A percentile compares a stretch with the other conserved stretches of the same genome.
Conservation (phyloP, 1,284 basidiomycete genomes). For the Rhodotorula sp. region DNA sequence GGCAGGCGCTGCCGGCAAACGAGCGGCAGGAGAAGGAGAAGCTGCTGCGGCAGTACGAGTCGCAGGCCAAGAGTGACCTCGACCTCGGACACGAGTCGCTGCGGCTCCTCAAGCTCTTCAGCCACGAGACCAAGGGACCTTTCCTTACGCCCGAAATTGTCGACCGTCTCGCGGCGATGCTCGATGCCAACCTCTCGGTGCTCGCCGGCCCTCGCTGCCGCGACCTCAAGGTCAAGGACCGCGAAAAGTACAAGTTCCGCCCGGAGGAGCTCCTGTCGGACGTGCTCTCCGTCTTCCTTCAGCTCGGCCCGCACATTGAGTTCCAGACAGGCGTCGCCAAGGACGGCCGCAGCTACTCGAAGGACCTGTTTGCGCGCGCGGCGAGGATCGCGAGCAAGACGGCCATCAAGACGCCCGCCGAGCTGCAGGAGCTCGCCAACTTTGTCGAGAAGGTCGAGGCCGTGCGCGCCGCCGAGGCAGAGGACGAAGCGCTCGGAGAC, state of each 20-base stretch:
- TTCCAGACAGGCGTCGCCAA: slow-evolving; percentile 88
- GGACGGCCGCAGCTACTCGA: slow-evolving; percentile 89
- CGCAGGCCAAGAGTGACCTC: slow-evolving; percentile 80
- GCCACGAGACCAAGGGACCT: slow-evolving; percentile 83
- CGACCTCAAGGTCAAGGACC: slow-evolving; percentile 81
- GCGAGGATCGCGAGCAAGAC: slow-evolving; percentile 68
- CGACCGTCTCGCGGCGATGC: slow-evolving; percentile 90
- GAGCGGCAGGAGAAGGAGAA: slow-evolving; percentile 82
- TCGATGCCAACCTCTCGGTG: slow-evolving; percentile 90
- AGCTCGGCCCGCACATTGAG: slow-evolving; percentile 74
- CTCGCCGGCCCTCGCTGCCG: slow-evolving; percentile 81
- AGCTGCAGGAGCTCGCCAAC: slow-evolving; percentile 69
- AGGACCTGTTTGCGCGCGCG: slow-evolving; percentile 79
- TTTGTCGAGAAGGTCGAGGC: slow-evolving; percentile 86
- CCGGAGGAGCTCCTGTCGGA: slow-evolving; percentile 81
- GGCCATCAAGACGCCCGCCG: slow-evolving; percentile 73
- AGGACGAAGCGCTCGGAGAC: slow-evolving; percentile 85
- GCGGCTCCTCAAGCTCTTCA: slow-evolving; percentile 85
- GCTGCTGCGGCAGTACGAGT: slow-evolving; percentile 75
- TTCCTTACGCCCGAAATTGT: slow-evolving; percentile 98
- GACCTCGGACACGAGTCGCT: slow-evolving; percentile 85
- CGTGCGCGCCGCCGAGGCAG: slow-evolving; percentile 72
- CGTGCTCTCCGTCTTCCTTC: slow-evolving; percentile 87
- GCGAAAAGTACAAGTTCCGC: slow-evolving; percentile 86
- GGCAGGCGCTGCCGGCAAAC: slow-evolving; percentile 65